Evolutionary conservation across 208 protist genomes (phyloP), one percentile per base, ranked within the genome.

Genomic region (Leptomonas seymouri): DNA sequence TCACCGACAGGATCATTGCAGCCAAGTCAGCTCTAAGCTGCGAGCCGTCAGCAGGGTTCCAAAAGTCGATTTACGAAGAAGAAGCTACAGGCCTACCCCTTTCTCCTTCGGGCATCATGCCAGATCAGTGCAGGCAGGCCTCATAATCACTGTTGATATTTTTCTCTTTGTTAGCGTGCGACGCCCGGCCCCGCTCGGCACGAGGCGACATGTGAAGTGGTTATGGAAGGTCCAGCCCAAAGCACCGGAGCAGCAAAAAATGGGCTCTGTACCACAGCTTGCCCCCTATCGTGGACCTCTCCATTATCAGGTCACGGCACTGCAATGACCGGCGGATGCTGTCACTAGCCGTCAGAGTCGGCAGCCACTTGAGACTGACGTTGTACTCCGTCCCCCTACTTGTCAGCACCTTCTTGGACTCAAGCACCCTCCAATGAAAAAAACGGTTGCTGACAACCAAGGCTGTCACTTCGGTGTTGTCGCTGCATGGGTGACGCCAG

Each of bases 361-460:
- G 84, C 20, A 82, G 30, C 56, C 75, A 53, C 15, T 44, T 39
- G 9, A 89, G 55, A n/a, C 49, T 56, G 34, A 87, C 76, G 36
- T 80, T 74, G 62, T 81, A 83, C 12, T 74, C 74, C 23, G 78
- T 78, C 25, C 48, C 8, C 23, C 59, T 57, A 8, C 42, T 50
- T 11, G 55, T 58, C 57, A 39, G 73, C 20, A 39, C 44, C 21
- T 48, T 60, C 18, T 54, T 23, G 14, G 75, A 50, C 41, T 83
- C 63, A 28, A 91, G 72, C 14, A 87, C 21, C 46, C 74, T 44
- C 86, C 90, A 95, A 53, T 27, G 61, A 42, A 87, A 80, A 51
- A 93, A 90, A 44, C 90, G 82, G 48, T 63, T 85, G 67, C 84
- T 87, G 9, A 95, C 23, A 7, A 89, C 80, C 27, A 95, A 60